Evolutionary conservation across 805 yeast genomes (phyloP).

Genomic region (Monosporozyma servazzii): DNA sequence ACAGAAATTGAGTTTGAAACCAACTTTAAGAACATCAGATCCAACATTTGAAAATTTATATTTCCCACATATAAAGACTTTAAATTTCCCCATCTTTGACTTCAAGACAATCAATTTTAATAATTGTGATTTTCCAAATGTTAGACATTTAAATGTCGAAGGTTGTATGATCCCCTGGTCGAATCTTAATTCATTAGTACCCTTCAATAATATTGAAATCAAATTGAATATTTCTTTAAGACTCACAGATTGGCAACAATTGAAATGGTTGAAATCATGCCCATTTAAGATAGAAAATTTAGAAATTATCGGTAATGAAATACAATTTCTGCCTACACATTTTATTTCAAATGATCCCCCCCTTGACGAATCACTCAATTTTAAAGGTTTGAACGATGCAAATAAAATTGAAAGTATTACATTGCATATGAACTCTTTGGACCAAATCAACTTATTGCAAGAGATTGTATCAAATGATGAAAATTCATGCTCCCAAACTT

Average conservation of each 20-base stretch:
- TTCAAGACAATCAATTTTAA: constrained; percentile 9
- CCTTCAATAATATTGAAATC: constrained; percentile 2
- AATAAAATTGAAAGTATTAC: background rate
- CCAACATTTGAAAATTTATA: constrained; percentile 11
- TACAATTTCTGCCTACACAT: background rate
- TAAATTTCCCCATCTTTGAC: constrained; percentile 7
- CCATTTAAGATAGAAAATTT: constrained; percentile 9
- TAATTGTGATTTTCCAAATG: constrained; percentile 14
- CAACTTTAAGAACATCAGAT: constrained; percentile 13
- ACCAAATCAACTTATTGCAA: constrained; percentile 16
- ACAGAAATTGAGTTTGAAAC: constrained; percentile 9
- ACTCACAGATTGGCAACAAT: constrained; percentile 12
- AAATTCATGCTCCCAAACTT: background rate
- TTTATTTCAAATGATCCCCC: background rate
- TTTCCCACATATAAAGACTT: constrained; percentile 12
- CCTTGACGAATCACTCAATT: background rate
- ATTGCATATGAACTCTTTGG: constrained; percentile 10
- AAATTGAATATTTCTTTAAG: constrained; percentile 7
- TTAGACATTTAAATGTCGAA: constrained; percentile 9
- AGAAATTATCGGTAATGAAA: background rate
- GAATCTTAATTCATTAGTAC: constrained; percentile 6
- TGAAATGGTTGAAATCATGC: constrained; percentile 15
- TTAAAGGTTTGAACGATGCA: background rate
- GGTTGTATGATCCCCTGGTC: constrained; percentile 17
- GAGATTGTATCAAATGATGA: constrained; percentile 12